Conservation (phyloP, 805 yeast genomes). For the Yamadazyma insecticola region DNA sequence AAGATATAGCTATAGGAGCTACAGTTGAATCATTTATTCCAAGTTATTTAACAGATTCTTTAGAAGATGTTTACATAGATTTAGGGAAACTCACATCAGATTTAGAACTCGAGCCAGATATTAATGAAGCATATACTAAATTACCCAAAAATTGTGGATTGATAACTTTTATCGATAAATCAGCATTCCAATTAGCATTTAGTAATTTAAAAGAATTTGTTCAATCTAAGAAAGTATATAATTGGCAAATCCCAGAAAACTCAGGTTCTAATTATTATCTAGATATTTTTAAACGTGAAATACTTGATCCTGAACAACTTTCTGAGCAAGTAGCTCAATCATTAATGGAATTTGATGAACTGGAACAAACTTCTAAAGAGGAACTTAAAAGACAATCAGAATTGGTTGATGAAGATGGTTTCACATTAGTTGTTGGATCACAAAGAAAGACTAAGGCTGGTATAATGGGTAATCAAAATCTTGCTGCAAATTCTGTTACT, state of each 20-base stretch:
- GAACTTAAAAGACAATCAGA: slow-evolving; percentile 51
- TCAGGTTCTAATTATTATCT: slow-evolving; percentile 41
- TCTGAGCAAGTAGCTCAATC: slow-evolving; percentile 55
- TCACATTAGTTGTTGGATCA: slow-evolving; percentile 83
- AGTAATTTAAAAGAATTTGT: slow-evolving; percentile 53
- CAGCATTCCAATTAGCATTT: slow-evolving; percentile 62
- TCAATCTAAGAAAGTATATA: slow-evolving; percentile 15
- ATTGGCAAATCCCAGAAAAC: slow-evolving; percentile 34
- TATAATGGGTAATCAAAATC: slow-evolving; percentile 52
- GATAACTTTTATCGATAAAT: slow-evolving; percentile 68
- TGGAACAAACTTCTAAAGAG: slow-evolving; percentile 60
- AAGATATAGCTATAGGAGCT: slow-evolving; percentile 58
- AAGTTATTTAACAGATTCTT: slow-evolving; percentile 34
- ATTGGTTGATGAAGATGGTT: slow-evolving; percentile 88
- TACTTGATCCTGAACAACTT: slow-evolving; percentile 48
- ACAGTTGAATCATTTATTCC: slow-evolving; percentile 46
- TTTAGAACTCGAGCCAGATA: slow-evolving; percentile 28
- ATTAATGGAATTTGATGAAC: slow-evolving; percentile 61
- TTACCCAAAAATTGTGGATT: slow-evolving; percentile 74
- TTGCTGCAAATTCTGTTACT: slow-evolving; percentile 30
- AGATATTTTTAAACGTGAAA: slow-evolving; percentile 26
- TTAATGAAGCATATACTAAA: slow-evolving; percentile 20
- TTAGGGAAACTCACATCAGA: slow-evolving; percentile 59
- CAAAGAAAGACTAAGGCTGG: slow-evolving; percentile 79
- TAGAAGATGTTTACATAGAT: slow-evolving; percentile 47